Percentiles rank a stretch among this genome's conserved stretches.
phyloP scores from a whole-genome alignment of 2,329 filamentous ascomycete species.

The Setomelanomma holmii region DNA sequence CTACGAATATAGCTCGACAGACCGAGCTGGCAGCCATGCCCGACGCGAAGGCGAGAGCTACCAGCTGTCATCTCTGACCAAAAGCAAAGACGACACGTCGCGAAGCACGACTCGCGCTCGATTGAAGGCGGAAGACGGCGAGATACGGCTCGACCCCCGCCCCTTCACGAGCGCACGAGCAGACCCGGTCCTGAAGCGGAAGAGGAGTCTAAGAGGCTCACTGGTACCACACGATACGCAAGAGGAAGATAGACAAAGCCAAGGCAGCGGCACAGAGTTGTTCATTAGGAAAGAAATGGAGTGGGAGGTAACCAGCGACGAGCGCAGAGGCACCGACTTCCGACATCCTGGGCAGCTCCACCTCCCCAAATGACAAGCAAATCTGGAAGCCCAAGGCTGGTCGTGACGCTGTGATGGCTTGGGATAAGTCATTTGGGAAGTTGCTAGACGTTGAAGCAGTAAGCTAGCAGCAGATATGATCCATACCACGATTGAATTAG shows the following conservation, averaged over 20 bases:
- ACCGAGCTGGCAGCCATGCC: background rate
- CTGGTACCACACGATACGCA: background rate
- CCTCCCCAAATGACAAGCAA: too few relatives aligned
- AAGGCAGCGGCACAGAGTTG: background rate
- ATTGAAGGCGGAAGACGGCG: background rate
- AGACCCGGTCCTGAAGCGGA: background rate
- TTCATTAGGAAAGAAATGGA: background rate
- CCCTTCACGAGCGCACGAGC: background rate
- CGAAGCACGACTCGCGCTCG: background rate
- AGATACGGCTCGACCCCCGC: background rate
- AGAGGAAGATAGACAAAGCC: background rate
- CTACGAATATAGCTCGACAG: conserved; percentile 8
- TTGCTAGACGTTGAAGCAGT: too few relatives aligned
- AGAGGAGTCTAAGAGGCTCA: background rate
- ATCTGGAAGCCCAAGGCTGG: too few relatives aligned
- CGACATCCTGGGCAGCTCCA: too few relatives aligned
- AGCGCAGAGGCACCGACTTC: too few relatives aligned
- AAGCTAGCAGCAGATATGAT: too few relatives aligned
- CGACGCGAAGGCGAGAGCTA: background rate
- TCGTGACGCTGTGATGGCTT: too few relatives aligned
- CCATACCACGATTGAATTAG: too few relatives aligned
- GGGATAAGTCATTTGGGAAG: too few relatives aligned
- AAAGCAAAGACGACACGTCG: background rate
- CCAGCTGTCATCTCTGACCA: background rate
- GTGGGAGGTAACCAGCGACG: too few relatives aligned